phyloP scores from a whole-genome alignment of 768 basidiomycete genomes.

The Roridomyces roridus region DNA sequence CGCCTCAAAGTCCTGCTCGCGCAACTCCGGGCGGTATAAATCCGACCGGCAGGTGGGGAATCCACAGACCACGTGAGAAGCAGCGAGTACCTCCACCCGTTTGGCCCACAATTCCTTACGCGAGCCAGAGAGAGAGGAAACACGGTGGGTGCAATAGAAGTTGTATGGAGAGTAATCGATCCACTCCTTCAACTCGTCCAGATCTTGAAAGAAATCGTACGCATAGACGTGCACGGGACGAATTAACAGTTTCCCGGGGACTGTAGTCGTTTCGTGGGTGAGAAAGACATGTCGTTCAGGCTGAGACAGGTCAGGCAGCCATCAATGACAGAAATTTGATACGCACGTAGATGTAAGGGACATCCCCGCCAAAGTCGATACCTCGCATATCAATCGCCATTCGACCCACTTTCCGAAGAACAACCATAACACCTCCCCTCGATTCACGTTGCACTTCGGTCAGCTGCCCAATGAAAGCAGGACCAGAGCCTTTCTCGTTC shows the following conservation, averaged over 20 bases:
- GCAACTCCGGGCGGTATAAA: slow-evolving; percentile 33
- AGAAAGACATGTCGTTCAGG: slow-evolving; percentile 59
- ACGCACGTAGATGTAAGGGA: slow-evolving; percentile 8
- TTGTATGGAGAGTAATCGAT: slow-evolving; percentile 57
- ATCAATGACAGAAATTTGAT: background rate
- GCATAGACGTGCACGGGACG: slow-evolving; percentile 33
- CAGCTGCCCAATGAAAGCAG: slow-evolving; percentile 65
- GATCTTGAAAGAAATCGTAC: slow-evolving; percentile 52
- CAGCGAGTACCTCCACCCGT: background rate
- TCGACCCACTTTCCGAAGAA: slow-evolving; percentile 56
- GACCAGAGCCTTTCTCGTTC: slow-evolving; percentile 47
- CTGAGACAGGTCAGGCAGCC: slow-evolving; percentile 38
- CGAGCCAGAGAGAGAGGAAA: slow-evolving; percentile 42
- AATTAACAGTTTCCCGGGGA: slow-evolving; percentile 48
- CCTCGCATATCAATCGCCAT: slow-evolving; percentile 41
- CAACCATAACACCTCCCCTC: slow-evolving; percentile 18
- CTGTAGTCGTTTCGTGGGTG: slow-evolving; percentile 50
- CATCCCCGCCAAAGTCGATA: slow-evolving; percentile 13
- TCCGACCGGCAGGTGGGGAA: slow-evolving; percentile 14
- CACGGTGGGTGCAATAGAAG: slow-evolving; percentile 62
- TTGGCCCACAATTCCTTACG: slow-evolving; percentile 4
- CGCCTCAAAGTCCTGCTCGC: slow-evolving; percentile 38
- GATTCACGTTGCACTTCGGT: slow-evolving; percentile 32
- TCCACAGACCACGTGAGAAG: slow-evolving; percentile 6
- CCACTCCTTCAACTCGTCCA: slow-evolving; percentile 47